phyloP scores from a whole-genome alignment of 768 basidiomycete species.

The Leucosporidium creatinivorum region DNA sequence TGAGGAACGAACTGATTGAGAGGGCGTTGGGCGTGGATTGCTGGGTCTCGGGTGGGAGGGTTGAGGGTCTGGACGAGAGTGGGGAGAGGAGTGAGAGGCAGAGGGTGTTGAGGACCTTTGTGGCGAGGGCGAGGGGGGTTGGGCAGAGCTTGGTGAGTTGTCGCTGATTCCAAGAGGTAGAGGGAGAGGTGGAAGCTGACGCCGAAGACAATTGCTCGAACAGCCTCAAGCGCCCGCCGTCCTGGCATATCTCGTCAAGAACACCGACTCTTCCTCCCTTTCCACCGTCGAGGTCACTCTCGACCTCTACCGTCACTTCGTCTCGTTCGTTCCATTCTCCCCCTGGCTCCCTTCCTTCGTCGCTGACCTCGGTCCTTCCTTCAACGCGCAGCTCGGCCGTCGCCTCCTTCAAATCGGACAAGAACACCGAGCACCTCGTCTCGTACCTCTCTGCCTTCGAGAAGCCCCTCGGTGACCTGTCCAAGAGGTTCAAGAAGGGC shows the following conservation, averaged over 20 bases:
- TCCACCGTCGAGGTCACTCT: neutral
- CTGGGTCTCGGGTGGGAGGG: slow-evolving; percentile 7
- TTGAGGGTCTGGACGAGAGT: neutral
- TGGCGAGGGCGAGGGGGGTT: neutral
- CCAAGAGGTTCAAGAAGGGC: slow-evolving; percentile 17
- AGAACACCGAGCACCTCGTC: neutral
- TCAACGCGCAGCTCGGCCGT: neutral
- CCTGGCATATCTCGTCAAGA: slow-evolving; percentile 4
- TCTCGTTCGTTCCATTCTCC: neutral
- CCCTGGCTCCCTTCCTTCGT: too few relatives aligned
- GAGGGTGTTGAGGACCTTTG: slow-evolving; percentile 12
- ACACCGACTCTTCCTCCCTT: neutral
- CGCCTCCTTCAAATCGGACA: slow-evolving; percentile 3
- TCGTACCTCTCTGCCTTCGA: slow-evolving; percentile 8
- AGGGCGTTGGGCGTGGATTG: slow-evolving; percentile 16
- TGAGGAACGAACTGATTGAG: slow-evolving; percentile 1
- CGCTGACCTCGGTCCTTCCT: neutral
- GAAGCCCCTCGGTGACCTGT: slow-evolving; percentile 11
- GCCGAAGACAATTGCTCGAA: neutral
- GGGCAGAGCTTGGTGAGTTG: neutral
- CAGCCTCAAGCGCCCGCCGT: slow-evolving; percentile 8
- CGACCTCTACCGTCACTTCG: slow-evolving; percentile 6
- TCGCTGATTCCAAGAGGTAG: too few relatives aligned
- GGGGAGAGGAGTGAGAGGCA: neutral
- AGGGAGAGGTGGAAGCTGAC: neutral